Evolutionary conservation across 192 early-diverging fungal species (phyloP).

Genomic region (Paraglomus brasilianum): DNA sequence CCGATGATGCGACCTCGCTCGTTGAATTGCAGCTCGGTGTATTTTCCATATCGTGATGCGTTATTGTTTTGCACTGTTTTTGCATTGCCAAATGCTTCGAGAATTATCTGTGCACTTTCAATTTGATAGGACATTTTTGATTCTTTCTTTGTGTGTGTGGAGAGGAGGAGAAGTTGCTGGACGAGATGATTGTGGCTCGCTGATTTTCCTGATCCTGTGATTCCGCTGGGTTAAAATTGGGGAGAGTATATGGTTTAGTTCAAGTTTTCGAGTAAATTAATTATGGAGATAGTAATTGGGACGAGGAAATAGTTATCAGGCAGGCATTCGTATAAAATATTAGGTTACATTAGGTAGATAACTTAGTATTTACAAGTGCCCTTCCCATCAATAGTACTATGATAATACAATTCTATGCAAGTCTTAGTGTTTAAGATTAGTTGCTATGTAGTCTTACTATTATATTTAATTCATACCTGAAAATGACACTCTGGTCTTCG

Average conservation of each 20-base stretch:
- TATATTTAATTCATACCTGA: slow-evolving; percentile 45
- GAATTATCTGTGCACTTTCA: slow-evolving; percentile 63
- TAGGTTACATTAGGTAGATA: no score
- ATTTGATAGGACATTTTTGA: slow-evolving; percentile 69
- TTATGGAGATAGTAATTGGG: no score
- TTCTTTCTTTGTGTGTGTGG: slow-evolving; percentile 75
- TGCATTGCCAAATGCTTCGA: slow-evolving; percentile 79
- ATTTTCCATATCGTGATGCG: slow-evolving; percentile 77
- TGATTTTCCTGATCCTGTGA: slow-evolving; percentile 86
- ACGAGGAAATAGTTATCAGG: no score
- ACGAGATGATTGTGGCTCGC: slow-evolving; percentile 67
- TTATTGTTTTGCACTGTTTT: slow-evolving; percentile 59
- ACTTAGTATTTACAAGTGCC: no score
- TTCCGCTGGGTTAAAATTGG: slow-evolving; percentile 62
- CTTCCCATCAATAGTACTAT: no score
- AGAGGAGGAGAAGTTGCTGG: slow-evolving; percentile 72
- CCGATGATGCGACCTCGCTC: slow-evolving; percentile 81
- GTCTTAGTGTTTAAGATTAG: no score
- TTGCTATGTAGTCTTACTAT: background rate
- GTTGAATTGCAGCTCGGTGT: slow-evolving; percentile 89
- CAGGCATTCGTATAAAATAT: no score
- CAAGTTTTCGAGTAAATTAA: no score
- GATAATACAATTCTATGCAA: no score
- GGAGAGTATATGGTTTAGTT: background rate
- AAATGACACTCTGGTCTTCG: slow-evolving; percentile 65